A percentile compares a stretch with the other conserved stretches of the same genome.
Conservation (phyloP, 495 filamentous ascomycete species). For the Neurospora sp. region DNA sequence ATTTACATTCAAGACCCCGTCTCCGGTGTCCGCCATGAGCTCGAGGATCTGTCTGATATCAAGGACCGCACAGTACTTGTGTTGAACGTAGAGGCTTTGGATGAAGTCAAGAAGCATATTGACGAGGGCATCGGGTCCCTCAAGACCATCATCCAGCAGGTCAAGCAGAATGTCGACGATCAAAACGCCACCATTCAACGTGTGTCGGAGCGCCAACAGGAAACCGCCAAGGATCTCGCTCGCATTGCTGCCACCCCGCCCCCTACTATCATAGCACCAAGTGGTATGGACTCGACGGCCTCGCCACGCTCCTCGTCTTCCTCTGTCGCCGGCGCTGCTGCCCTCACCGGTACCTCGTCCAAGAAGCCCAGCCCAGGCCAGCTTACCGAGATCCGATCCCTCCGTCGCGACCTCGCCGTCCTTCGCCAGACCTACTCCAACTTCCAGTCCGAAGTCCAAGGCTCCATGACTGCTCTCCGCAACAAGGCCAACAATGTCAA, state of each 20-base stretch:
- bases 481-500: slow-evolving; percentile 75
- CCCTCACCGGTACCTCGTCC: slow-evolving; percentile 3
- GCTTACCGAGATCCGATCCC: slow-evolving; percentile 62
- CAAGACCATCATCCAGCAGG: slow-evolving; percentile 66
- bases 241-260: slow-evolving; percentile 63
- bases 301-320: slow-evolving; percentile 19
- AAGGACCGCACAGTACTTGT: slow-evolving; percentile 92
- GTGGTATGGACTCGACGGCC: slow-evolving; percentile 14
- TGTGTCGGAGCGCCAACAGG: slow-evolving; percentile 87
- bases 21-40: slow-evolving; percentile 87
- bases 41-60: slow-evolving; percentile 90
- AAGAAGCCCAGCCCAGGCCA: slow-evolving; percentile 40
- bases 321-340: slow-evolving; percentile 3
- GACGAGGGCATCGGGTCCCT: slow-evolving; percentile 84
- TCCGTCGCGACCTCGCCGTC: slow-evolving; percentile 86
- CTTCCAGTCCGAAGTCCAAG: slow-evolving; percentile 78
- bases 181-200: slow-evolving; percentile 71
- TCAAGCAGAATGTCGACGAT: slow-evolving; percentile 68
- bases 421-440: slow-evolving; percentile 87
- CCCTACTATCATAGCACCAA: slow-evolving; percentile 24
- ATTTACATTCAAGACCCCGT: slow-evolving; percentile 96
- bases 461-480: slow-evolving; percentile 74
- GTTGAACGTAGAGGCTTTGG: slow-evolving; percentile 86
- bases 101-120: slow-evolving; percentile 93
- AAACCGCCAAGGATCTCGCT: slow-evolving; percentile 84